phyloP scores from a whole-genome alignment of 2,329 filamentous ascomycete species.

The Colletotrichum tofieldiae region DNA sequence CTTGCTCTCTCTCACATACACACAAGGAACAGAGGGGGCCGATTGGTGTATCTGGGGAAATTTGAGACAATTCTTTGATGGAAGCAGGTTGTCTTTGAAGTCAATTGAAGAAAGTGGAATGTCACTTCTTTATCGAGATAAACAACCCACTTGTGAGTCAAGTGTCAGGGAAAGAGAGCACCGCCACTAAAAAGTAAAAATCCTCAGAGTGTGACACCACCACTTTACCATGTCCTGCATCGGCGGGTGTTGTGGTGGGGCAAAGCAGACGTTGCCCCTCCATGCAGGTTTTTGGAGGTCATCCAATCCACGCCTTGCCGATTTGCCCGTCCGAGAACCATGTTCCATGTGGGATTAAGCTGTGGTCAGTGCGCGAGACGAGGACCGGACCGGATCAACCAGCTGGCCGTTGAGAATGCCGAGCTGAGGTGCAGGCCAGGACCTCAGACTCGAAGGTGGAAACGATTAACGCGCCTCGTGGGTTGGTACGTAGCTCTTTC shows the following conservation, averaged over 20 bases:
- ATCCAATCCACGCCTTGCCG: slow-evolving; percentile 41
- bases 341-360: slow-evolving; percentile 48
- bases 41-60: not conserved
- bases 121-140: slow-evolving; percentile 40
- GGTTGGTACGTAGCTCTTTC: slow-evolving; percentile 18
- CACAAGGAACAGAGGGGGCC: not conserved
- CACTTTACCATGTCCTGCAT: slow-evolving; percentile 47
- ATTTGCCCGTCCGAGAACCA: slow-evolving; percentile 38
- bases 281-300: slow-evolving; percentile 41
- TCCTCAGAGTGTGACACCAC: slow-evolving; percentile 41
- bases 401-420: not conserved
- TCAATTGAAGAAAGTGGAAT: slow-evolving; percentile 34
- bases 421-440: slow-evolving; percentile 8
- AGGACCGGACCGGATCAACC: slow-evolving; percentile 46
- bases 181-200: slow-evolving; percentile 41
- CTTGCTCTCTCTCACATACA: slow-evolving; percentile 11
- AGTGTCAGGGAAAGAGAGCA: slow-evolving; percentile 28
- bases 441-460: not conserved
- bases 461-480: slow-evolving; percentile 26
- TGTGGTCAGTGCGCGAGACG: slow-evolving; percentile 52
- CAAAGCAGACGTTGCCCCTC: slow-evolving; percentile 44
- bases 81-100: slow-evolving; percentile 6
- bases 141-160: slow-evolving; percentile 37
- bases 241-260: slow-evolving; percentile 47
- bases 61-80: slow-evolving; percentile 3